Percentiles rank a stretch among this genome's conserved stretches.
Conservation (phyloP, 768 basidiomycete genomes). For the Macrocybe gigantea region DNA sequence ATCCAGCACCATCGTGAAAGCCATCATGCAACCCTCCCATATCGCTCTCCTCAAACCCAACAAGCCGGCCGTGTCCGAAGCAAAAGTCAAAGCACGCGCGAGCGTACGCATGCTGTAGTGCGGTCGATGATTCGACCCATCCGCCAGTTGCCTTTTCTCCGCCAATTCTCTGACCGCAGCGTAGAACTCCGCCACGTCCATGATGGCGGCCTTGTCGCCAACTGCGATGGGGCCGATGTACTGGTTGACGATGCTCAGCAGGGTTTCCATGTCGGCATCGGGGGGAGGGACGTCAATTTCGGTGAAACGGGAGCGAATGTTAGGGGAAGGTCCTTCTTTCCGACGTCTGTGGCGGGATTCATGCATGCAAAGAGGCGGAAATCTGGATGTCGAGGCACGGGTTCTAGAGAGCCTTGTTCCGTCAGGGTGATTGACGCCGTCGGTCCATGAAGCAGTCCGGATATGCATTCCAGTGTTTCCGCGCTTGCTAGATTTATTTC, state of each 20-base stretch:
- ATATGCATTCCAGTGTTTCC: conserved; percentile 91
- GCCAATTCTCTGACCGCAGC: conserved; percentile 71
- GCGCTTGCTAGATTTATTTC: conserved; percentile 94
- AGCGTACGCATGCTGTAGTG: conserved; percentile 98
- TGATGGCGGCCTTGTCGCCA: conserved; percentile 80
- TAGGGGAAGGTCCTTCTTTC: conserved; percentile 96
- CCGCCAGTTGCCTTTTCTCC: conserved; percentile 73
- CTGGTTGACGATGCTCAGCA: conserved; percentile 79
- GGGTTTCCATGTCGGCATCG: conserved; percentile 85
- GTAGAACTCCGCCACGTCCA: conserved; percentile 93
- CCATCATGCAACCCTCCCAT: conserved; percentile 98
- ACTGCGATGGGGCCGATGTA: conserved; percentile 83
- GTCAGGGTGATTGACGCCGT: conserved; percentile 88
- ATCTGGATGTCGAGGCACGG: conserved; percentile 86
- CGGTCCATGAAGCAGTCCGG: conserved; percentile 80
- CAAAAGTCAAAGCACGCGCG: conserved; percentile 84
- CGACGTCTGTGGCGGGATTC: conserved; percentile 99
- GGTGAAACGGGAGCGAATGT: conserved; percentile 87
- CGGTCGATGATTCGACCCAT: conserved; percentile 88
- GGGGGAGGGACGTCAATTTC: conserved; percentile 95
- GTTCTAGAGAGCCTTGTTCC: conserved; percentile 87
- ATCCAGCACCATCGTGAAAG: conserved; percentile 94
- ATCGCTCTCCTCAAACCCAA: conserved; percentile 83
- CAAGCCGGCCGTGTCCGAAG: conserved; percentile 68
- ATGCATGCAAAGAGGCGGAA: conserved; percentile 98